Evolutionary conservation across 2,329 filamentous ascomycete genomes (phyloP), one percentile per base, ranked within the genome.

Genomic region (Claviceps sp.): DNA sequence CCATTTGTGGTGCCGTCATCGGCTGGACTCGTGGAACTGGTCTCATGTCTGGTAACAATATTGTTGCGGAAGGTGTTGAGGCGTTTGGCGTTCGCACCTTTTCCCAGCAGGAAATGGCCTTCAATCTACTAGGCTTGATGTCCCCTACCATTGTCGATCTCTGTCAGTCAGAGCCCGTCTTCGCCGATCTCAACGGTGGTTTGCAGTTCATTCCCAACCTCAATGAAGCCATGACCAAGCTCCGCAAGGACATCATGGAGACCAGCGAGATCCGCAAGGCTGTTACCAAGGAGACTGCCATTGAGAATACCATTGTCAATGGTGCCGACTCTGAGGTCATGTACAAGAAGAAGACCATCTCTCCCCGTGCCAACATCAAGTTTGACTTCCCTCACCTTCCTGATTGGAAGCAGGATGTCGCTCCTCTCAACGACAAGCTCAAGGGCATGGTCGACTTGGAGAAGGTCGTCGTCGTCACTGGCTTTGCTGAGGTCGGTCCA

Each of bases 71-170:
- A 68, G 93, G 91, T 55, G 89, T 98, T 52, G 93, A 98, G 75
- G 88, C 87, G 61, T 93, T 94, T 59, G 93, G 93, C 62, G 93
- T 97, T 26, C 89, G 93, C 61, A 98, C 93, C 4, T 98, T 98
- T 77, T 97, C 91, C 10, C 93, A 97, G 72, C 89, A 95, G 68
- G 93, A 98, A 71, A 98, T 98, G 93, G 93, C 93, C 16, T 98
- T 98, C 78, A 98, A 98, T 72, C 72, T 98, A 59, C 81, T 98
- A 45, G 91, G 93, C 60, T 80, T 98, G 50, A 95, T 98, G 93
- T 87, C 90, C 1, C 90, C 93, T 40, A 80, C 84, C 30, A 87
- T 98, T 61, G 90, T 95, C 60, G 89, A 98, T 65, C 80, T 98
- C 44, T 98, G 93, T 77, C 93, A 98, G 73, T 76, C 81, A 45